These are phyloP conservation scores for Scheffersomyces amazonensis DNA, from an alignment of 805 yeast genomes.

Conservation along the genomic window DNA sequence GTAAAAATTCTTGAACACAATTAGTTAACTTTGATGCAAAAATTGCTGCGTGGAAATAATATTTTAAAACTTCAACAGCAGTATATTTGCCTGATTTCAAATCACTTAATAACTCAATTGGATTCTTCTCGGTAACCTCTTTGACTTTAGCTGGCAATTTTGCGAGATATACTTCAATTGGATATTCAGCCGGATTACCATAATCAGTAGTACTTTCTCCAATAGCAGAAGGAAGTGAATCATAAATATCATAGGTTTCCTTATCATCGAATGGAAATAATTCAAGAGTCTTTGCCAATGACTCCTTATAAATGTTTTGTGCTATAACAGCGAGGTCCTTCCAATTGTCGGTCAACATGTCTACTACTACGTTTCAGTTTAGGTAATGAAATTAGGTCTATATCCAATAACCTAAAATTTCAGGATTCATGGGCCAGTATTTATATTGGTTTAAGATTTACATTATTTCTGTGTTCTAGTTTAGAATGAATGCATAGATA, in stretches of 20 bases:
- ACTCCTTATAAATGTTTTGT: slow-evolving; percentile 8
- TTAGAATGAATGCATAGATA: too few species aligned
- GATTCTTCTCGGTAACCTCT: slow-evolving; percentile 16
- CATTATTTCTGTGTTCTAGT: too few species aligned
- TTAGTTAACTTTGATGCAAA: slow-evolving; percentile 15
- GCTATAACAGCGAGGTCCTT: slow-evolving; percentile 13
- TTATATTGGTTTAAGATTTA: too few species aligned
- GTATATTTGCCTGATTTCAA: slow-evolving; percentile 9
- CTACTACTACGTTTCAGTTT: too few species aligned
- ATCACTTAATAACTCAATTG: slow-evolving; percentile 11
- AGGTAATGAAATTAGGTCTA: too few species aligned
- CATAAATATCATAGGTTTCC: slow-evolving; percentile 6
- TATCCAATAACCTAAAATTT: too few species aligned
- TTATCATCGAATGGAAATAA: slow-evolving; percentile 14
- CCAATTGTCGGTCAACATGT: slow-evolving; percentile 18
- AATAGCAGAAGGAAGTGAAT: slow-evolving; percentile 15
- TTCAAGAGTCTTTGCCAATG: slow-evolving; percentile 13
- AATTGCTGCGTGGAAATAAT: slow-evolving; percentile 17
- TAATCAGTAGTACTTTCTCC: slow-evolving; percentile 13
- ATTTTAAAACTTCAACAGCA: slow-evolving; percentile 13
- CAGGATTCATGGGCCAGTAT: too few species aligned
- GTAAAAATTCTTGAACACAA: slow-evolving; percentile 14
- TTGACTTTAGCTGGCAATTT: slow-evolving; percentile 10
- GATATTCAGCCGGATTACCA: slow-evolving; percentile 17
- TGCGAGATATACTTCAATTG: slow-evolving; percentile 11